Conservation (phyloP, 1,284 basidiomycete genomes). For the Ustilago shanxiensis region DNA sequence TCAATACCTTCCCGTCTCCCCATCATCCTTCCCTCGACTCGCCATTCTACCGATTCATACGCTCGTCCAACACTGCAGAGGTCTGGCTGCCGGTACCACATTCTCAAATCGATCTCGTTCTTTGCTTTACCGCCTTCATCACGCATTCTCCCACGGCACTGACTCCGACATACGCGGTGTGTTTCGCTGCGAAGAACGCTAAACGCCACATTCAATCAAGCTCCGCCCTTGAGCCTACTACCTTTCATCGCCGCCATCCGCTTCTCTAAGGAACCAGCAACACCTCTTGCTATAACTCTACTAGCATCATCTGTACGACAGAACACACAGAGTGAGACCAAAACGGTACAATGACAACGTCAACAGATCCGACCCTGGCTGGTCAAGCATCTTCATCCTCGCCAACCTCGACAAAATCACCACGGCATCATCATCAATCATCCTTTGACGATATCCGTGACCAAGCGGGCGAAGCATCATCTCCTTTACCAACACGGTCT, state of each 20-base stretch:
- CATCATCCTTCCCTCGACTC: neutral
- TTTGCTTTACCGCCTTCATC: constrained; percentile 2
- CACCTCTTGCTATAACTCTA: neutral
- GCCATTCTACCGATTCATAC: neutral
- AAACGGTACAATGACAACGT: constrained; percentile 10
- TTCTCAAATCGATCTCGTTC: neutral
- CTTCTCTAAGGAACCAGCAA: neutral
- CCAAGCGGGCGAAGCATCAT: neutral
- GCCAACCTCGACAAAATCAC: constrained; percentile 6
- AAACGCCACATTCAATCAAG: constrained; percentile 10
- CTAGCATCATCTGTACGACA: neutral
- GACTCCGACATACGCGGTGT: neutral
- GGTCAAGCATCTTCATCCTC: neutral
- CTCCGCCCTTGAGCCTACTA: neutral
- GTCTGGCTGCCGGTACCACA: neutral
- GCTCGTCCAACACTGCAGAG: neutral
- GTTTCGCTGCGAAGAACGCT: neutral
- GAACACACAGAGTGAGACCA: too few species aligned
- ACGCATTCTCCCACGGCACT: neutral
- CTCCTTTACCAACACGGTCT: neutral
- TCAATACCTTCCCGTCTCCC: too few species aligned
- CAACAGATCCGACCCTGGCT: neutral
- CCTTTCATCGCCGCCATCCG: neutral
- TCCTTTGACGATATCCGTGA: neutral
- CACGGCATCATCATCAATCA: neutral